Evolutionary conservation across 2,329 filamentous ascomycete species (phyloP).

Genomic region (Xylariaceae sp.): DNA sequence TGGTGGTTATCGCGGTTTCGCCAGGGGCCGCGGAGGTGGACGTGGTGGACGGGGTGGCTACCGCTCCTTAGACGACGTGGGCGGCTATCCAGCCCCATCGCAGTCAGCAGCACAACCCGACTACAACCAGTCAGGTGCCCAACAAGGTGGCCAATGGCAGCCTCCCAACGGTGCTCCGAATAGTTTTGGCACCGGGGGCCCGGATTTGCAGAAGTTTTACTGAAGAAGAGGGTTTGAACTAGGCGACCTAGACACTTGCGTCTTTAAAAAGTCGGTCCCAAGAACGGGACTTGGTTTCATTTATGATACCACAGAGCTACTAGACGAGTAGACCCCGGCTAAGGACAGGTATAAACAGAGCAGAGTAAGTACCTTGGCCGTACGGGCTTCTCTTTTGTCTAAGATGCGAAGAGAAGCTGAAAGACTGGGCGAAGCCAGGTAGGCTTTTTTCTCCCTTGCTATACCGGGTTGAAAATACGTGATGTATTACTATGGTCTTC

Average conservation of each 20-base stretch:
- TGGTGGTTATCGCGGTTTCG: conserved; percentile 34
- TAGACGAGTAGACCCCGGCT: neutral
- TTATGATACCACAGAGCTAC: neutral
- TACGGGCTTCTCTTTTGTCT: neutral
- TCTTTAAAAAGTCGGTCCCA: neutral
- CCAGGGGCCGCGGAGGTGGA: conserved; percentile 30
- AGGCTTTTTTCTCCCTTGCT: too few relatives aligned
- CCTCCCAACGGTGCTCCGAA: conserved; percentile 21
- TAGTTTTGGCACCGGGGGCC: conserved; percentile 17
- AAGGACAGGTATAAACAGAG: neutral
- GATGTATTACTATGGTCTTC: too few relatives aligned
- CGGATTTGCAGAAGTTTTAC: conserved; percentile 41
- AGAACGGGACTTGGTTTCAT: too few relatives aligned
- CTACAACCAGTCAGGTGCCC: conserved; percentile 21
- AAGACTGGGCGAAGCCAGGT: too few relatives aligned
- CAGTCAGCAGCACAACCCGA: conserved; percentile 13
- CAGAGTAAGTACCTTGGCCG: neutral
- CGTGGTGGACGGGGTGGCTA: conserved; percentile 49
- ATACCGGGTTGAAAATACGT: too few relatives aligned
- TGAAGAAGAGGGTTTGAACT: conserved; percentile 15
- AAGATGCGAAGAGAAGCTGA: too few relatives aligned
- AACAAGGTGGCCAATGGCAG: conserved; percentile 24
- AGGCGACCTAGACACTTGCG: neutral
- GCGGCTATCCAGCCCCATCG: conserved; percentile 18
- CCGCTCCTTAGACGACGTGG: conserved; percentile 63